Conservation (phyloP, 2,329 filamentous ascomycete genomes). For the Leptoxyphium fumago region DNA sequence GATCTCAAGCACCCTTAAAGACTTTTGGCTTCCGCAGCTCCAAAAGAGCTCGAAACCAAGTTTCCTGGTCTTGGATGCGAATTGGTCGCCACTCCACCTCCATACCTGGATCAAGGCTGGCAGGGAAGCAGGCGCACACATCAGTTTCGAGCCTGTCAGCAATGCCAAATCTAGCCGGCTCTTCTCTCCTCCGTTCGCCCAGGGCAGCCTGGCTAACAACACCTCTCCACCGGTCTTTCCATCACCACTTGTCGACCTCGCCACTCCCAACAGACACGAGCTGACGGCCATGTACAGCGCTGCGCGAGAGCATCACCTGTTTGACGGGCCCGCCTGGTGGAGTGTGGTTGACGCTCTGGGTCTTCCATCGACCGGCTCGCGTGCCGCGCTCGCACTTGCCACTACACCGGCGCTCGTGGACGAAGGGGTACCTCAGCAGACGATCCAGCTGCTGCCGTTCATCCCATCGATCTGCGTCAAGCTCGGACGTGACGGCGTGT, state of each 20-base stretch:
- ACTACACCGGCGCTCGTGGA: slow-evolving; percentile 56
- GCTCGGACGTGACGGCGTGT: slow-evolving; percentile 58
- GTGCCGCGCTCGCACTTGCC: slow-evolving; percentile 56
- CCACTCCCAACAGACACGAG: slow-evolving; percentile 74
- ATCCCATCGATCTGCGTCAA: slow-evolving; percentile 78
- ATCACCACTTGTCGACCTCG: slow-evolving; percentile 50
- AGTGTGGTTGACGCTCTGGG: slow-evolving; percentile 62
- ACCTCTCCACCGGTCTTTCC: slow-evolving; percentile 36
- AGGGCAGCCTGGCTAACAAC: not conserved
- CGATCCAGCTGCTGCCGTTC: slow-evolving; percentile 72
- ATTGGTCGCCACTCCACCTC: slow-evolving; percentile 59
- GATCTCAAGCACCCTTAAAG: slow-evolving; percentile 30
- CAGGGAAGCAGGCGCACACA: slow-evolving; percentile 39
- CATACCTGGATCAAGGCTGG: slow-evolving; percentile 51
- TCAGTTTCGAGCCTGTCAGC: slow-evolving; percentile 84
- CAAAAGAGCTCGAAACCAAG: slow-evolving; percentile 40
- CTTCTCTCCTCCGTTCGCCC: slow-evolving; percentile 31
- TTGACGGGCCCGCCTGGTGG: slow-evolving; percentile 66
- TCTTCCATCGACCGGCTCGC: slow-evolving; percentile 52
- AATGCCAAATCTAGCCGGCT: slow-evolving; percentile 59
- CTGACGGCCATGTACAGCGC: slow-evolving; percentile 62
- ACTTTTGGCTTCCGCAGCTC: slow-evolving; percentile 48
- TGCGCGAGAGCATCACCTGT: slow-evolving; percentile 50
- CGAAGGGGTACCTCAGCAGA: slow-evolving; percentile 67
- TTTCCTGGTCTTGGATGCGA: slow-evolving; percentile 75